phyloP scores from a whole-genome alignment of 2,329 filamentous ascomycete genomes.

The Diaporthe citri region DNA sequence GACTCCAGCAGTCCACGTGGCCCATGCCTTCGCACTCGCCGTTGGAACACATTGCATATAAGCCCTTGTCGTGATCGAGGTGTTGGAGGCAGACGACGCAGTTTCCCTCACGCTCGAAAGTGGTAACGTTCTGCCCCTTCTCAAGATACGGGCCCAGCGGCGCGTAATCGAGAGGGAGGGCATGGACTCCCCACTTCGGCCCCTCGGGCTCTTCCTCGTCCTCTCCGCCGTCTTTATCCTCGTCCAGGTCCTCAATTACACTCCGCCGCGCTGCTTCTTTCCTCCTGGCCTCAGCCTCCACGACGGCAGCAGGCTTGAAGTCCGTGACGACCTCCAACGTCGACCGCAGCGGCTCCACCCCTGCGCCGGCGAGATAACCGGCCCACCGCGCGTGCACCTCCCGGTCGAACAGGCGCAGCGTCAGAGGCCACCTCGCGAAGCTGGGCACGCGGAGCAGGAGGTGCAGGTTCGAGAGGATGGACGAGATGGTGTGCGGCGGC shows the following conservation, averaged over 20 bases:
- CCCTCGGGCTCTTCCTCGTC: constrained; percentile 20
- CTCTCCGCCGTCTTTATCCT: background rate
- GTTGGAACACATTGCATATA: constrained; percentile 70
- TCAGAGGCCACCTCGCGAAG: constrained; percentile 86
- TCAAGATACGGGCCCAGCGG: constrained; percentile 66
- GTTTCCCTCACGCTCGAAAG: constrained; percentile 67
- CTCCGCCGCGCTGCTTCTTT: constrained; percentile 1
- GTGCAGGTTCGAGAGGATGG: constrained; percentile 84
- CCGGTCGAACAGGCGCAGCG: constrained; percentile 80
- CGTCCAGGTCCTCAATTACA: background rate
- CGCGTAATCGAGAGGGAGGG: constrained; percentile 67
- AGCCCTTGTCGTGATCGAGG: constrained; percentile 61
- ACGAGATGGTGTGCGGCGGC: constrained; percentile 71
- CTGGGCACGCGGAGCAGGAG: constrained; percentile 82
- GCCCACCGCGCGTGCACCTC: constrained; percentile 80
- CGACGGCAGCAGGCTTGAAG: constrained; percentile 52
- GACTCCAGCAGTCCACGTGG: constrained; percentile 71
- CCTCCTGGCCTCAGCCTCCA: constrained; percentile 24
- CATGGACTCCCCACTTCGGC: constrained; percentile 62
- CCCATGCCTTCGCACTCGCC: constrained; percentile 67
- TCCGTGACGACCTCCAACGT: constrained; percentile 70
- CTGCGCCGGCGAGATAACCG: constrained; percentile 62
- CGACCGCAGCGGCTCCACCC: constrained; percentile 59
- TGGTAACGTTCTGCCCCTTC: constrained; percentile 66
- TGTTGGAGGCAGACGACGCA: constrained; percentile 66